Percentiles rank a stretch among this genome's conserved stretches.
These are phyloP conservation scores for Melanogaster broomeanus DNA, from an alignment of 768 basidiomycete genomes.

Conservation along the genomic window DNA sequence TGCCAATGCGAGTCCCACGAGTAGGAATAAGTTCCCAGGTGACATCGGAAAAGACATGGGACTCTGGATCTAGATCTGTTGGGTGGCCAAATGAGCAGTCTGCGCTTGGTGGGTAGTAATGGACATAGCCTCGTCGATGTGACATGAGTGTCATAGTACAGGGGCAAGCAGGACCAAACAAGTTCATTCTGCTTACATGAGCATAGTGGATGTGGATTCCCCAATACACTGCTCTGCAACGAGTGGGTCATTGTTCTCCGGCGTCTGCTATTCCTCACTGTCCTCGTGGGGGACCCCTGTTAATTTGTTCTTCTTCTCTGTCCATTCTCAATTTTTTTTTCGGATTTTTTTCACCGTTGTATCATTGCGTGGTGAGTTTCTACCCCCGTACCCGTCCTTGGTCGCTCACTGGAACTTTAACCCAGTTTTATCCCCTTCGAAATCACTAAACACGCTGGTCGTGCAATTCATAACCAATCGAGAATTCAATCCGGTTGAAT, in stretches of 20 bases:
- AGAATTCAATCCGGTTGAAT: slow-evolving; percentile 4
- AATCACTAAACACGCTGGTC: slow-evolving; percentile 33
- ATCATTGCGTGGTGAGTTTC: slow-evolving; percentile 2
- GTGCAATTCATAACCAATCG: slow-evolving; percentile 30
- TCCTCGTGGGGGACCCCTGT: slow-evolving; percentile 9
- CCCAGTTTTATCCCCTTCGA: slow-evolving; percentile 10
- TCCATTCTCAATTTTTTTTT: slow-evolving; percentile 15
- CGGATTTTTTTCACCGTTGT: slow-evolving; percentile 21
- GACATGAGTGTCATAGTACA: no score
- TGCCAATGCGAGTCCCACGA: no score
- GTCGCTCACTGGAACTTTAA: slow-evolving; percentile 19
- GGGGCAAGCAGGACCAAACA: slow-evolving; percentile 7
- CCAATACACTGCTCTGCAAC: neutral
- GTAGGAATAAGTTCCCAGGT: no score
- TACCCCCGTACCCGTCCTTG: slow-evolving; percentile 2
- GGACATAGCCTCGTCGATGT: no score
- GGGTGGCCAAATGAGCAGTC: no score
- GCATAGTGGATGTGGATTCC: neutral
- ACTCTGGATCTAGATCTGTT: no score
- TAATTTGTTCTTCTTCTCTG: slow-evolving; percentile 17
- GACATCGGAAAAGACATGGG: no score
- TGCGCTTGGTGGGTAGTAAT: no score
- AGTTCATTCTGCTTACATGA: slow-evolving; percentile 6
- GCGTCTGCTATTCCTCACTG: neutral
- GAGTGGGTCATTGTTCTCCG: neutral